phyloP scores from a whole-genome alignment of 768 basidiomycete species.

The Kwoniella dendrophila region DNA sequence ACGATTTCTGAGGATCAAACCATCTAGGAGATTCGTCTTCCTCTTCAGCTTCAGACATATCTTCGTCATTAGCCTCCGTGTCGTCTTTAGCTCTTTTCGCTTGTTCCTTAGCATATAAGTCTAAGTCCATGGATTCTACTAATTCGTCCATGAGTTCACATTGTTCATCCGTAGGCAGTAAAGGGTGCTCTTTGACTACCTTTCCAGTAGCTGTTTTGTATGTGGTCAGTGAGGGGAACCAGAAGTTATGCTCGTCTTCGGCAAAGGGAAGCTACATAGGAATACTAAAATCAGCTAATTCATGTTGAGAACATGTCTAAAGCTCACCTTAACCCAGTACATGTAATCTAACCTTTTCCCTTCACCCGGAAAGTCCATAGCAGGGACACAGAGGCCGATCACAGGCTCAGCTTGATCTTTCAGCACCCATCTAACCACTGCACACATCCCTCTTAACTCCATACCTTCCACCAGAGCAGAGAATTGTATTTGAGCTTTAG shows the following conservation, averaged over 20 bases:
- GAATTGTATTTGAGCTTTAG: constrained; percentile 77
- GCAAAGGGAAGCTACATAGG: constrained; percentile 83
- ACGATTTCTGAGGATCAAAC: constrained; percentile 77
- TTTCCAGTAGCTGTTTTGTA: constrained; percentile 77
- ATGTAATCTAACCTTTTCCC: constrained; percentile 67
- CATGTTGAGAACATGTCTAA: background rate
- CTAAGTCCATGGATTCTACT: constrained; percentile 87
- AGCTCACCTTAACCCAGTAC: constrained; percentile 77
- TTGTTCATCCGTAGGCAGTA: constrained; percentile 53
- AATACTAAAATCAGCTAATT: background rate
- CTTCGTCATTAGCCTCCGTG: constrained; percentile 11
- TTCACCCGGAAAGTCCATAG: constrained; percentile 61
- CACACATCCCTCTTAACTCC: constrained; percentile 67
- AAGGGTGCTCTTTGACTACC: constrained; percentile 66
- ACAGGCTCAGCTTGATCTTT: constrained; percentile 75
- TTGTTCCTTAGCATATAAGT: constrained; percentile 66
- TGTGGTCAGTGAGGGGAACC: constrained; percentile 76
- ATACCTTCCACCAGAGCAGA: constrained; percentile 86
- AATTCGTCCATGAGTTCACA: constrained; percentile 73
- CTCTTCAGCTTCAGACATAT: constrained; percentile 23
- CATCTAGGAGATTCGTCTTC: constrained; percentile 61
- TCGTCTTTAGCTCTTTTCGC: constrained; percentile 61
- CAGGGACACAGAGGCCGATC: constrained; percentile 76
- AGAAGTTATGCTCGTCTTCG: constrained; percentile 86
- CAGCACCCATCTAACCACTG: constrained; percentile 80